Percentiles rank a stretch among this genome's conserved stretches.
Conservation (phyloP, 352 stramenopile genomes). For the Phytopythium vexans region DNA sequence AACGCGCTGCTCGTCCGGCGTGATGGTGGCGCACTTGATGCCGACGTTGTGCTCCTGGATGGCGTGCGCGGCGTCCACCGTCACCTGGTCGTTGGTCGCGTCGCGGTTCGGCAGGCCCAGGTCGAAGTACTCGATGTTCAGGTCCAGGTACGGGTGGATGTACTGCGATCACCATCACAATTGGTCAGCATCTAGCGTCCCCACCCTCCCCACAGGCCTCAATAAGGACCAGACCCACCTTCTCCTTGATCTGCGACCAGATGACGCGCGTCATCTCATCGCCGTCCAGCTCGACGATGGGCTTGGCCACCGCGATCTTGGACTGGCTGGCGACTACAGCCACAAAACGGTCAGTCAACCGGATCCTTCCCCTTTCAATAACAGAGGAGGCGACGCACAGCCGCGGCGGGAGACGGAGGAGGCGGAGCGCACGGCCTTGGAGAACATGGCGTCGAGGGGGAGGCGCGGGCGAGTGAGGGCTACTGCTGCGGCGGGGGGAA, state of each 20-base stretch:
- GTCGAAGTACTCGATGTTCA: slow-evolving; percentile 84
- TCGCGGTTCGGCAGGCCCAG: slow-evolving; percentile 68
- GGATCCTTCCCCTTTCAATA: background rate
- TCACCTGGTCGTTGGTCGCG: slow-evolving; percentile 75
- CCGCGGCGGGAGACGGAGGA: slow-evolving; percentile 24
- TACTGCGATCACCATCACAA: too few species aligned
- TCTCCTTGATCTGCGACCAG: slow-evolving; percentile 61
- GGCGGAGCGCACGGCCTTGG: slow-evolving; percentile 47
- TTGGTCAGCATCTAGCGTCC: too few species aligned
- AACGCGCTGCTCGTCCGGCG: slow-evolving; percentile 74
- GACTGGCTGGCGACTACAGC: slow-evolving; percentile 30
- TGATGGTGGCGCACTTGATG: slow-evolving; percentile 87
- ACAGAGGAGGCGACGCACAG: slow-evolving; percentile 14
- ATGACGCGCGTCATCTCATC: slow-evolving; percentile 82
- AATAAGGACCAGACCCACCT: too few species aligned
- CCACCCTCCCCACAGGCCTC: too few species aligned
- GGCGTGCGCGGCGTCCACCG: slow-evolving; percentile 68
- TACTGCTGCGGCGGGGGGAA: slow-evolving; percentile 18
- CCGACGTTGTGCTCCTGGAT: slow-evolving; percentile 69
- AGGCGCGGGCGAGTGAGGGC: background rate
- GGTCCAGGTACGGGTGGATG: slow-evolving; percentile 74
- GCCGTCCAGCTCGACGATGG: slow-evolving; percentile 73
- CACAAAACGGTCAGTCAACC: slow-evolving; percentile 5
- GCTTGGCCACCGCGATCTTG: slow-evolving; percentile 77
- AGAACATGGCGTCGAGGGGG: slow-evolving; percentile 53